These are phyloP conservation scores for Alliaria petiolata DNA, from an alignment of 345 rosid species.

Conservation along the genomic window DNA sequence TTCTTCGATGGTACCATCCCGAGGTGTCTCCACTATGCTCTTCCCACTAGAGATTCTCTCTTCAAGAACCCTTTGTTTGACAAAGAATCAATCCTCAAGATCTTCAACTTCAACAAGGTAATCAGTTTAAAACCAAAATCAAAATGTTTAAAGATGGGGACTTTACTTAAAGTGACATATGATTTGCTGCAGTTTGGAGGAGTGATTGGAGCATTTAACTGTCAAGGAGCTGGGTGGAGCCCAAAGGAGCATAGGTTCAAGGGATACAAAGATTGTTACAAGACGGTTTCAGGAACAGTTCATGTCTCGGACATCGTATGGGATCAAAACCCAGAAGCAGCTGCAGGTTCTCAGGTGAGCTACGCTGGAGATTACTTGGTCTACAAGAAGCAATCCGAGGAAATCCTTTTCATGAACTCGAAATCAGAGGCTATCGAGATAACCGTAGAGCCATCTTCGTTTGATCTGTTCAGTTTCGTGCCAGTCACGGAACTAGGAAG, in stretches of 20 bases:
- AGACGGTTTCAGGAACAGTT: conserved; percentile 46
- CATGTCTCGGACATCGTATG: conserved; percentile 71
- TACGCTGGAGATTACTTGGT: conserved; percentile 45
- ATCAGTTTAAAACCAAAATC: background rate
- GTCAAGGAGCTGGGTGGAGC: conserved; percentile 96
- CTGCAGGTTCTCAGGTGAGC: conserved; percentile 35
- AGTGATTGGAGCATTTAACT: conserved; percentile 86
- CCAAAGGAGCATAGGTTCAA: conserved; percentile 46
- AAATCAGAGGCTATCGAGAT: conserved; percentile 43
- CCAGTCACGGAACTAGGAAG: conserved; percentile 49
- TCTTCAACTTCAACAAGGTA: conserved; percentile 92
- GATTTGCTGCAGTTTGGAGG: conserved; percentile 57
- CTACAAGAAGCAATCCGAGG: conserved; percentile 52
- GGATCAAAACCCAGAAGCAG: conserved; percentile 56
- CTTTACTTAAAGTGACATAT: background rate
- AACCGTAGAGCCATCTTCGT: conserved; percentile 58
- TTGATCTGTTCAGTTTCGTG: conserved; percentile 71
- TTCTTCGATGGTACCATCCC: conserved; percentile 81
- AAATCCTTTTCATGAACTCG: conserved; percentile 30
- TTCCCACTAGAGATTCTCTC: conserved; percentile 84
- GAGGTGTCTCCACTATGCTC: conserved; percentile 67
- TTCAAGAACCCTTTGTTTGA: conserved; percentile 83
- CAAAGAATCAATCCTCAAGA: conserved; percentile 63
- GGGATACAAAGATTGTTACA: conserved; percentile 68
- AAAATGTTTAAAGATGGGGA: background rate